Evolutionary conservation across 2,329 filamentous ascomycete genomes (phyloP).

Genomic region (Xylariaceae sp.): DNA sequence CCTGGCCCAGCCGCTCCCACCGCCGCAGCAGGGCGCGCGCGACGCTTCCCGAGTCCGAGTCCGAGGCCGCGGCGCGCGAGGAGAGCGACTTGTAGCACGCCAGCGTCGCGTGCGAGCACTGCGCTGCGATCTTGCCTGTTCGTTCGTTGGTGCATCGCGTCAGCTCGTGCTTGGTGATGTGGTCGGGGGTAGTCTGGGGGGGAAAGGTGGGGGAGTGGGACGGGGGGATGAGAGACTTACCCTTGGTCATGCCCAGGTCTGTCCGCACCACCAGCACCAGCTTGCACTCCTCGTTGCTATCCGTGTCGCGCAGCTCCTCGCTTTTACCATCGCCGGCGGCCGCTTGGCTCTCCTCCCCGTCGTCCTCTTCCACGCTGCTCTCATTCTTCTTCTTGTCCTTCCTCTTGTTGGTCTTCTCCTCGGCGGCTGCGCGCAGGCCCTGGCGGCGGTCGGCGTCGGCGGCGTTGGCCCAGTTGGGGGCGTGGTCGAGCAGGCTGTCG

Average conservation of each 20-base stretch:
- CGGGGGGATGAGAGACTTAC: conserved; percentile 39
- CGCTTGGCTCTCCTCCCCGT: conserved; percentile 22
- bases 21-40: conserved; percentile 61
- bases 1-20: conserved; percentile 83
- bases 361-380: conserved; percentile 31
- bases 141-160: too few relatives aligned
- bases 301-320: conserved; percentile 23
- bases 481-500: conserved; percentile 54
- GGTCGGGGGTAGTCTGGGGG: neutral
- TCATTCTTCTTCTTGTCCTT: conserved; percentile 18
- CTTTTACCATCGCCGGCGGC: conserved; percentile 29
- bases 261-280: conserved; percentile 86
- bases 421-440: conserved; percentile 35
- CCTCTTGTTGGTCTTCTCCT: conserved; percentile 8
- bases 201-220: neutral
- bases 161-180: neutral
- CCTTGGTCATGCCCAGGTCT: conserved; percentile 95
- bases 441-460: conserved; percentile 51
- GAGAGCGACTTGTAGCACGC: conserved; percentile 89
- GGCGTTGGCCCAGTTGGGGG: conserved; percentile 59
- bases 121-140: conserved; percentile 96
- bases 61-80: conserved; percentile 40
- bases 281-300: conserved; percentile 74
- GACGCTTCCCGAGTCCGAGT: conserved; percentile 43
- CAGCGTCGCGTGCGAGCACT: conserved; percentile 91